phyloP scores from a whole-genome alignment of 2,329 filamentous ascomycete species.

The Endothia cerciana region DNA sequence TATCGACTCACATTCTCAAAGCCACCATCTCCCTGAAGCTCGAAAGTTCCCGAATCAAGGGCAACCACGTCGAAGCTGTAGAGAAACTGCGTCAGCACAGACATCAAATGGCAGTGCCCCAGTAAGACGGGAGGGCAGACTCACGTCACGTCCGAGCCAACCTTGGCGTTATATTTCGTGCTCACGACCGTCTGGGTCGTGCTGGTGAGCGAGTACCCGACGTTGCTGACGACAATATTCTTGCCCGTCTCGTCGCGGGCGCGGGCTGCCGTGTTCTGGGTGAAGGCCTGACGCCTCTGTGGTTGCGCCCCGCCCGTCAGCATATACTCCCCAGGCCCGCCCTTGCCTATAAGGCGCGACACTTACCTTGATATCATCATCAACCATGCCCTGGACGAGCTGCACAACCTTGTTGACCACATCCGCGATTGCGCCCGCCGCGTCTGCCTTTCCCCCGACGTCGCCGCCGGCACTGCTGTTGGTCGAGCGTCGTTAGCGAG shows the following conservation, averaged over 20 bases:
- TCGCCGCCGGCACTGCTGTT: background rate
- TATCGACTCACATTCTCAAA: background rate
- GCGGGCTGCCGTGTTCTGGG: background rate
- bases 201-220: background rate
- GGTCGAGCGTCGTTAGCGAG: background rate
- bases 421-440: background rate
- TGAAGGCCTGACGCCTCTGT: background rate
- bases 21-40: background rate
- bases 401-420: background rate
- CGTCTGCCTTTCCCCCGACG: constrained; percentile 1
- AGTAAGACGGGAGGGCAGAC: background rate
- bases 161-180: background rate
- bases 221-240: background rate
- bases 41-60: background rate
- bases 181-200: background rate
- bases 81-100: background rate
- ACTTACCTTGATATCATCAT: background rate
- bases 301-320: background rate
- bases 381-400: background rate
- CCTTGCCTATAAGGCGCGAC: background rate
- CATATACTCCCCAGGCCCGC: background rate
- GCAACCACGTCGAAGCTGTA: background rate
- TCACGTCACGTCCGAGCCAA: background rate
- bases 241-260: background rate
- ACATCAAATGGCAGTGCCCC: background rate